These are phyloP conservation scores for Hirsutella thompsonii DNA, from an alignment of 2,329 filamentous ascomycete genomes.

Conservation along the genomic window DNA sequence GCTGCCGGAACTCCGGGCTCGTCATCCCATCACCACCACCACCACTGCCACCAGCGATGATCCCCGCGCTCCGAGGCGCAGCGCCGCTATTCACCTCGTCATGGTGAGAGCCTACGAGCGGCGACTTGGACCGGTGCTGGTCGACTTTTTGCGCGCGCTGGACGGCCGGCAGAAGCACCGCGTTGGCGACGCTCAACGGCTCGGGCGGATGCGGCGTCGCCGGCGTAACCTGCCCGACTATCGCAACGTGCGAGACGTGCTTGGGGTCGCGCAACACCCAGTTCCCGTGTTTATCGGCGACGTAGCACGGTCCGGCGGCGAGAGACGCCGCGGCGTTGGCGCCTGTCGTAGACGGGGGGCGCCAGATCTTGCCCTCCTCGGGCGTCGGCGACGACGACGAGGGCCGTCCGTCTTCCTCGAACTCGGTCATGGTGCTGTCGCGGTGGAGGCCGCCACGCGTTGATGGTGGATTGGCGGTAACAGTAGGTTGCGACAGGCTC, in stretches of 20 bases:
- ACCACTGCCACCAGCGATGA: background rate
- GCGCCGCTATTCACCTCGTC: background rate
- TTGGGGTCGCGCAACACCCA: conserved; percentile 34
- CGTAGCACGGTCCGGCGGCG: conserved; percentile 33
- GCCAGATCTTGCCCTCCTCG: conserved; percentile 36
- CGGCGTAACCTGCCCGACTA: conserved; percentile 11
- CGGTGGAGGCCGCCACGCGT: no score
- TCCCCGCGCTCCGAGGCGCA: background rate
- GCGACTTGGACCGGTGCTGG: background rate
- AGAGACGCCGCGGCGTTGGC: conserved; percentile 29
- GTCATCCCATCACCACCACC: background rate
- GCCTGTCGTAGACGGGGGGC: conserved; percentile 26
- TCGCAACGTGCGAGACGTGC: conserved; percentile 13
- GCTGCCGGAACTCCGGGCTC: conserved; percentile 1
- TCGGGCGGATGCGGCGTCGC: conserved; percentile 5
- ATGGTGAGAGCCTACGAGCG: background rate
- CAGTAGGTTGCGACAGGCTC: no score
- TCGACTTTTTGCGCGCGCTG: conserved; percentile 1
- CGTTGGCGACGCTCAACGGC: conserved; percentile 3
- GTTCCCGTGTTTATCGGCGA: conserved; percentile 39
- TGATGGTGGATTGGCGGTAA: background rate
- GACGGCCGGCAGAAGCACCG: background rate
- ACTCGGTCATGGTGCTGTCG: conserved; percentile 36
- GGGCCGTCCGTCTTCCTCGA: conserved; percentile 36
- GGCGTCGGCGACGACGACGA: conserved; percentile 18